Base-by-base conservation (phyloP, 768 basidiomycete species). In the Melanogaster broomeanus region DNA sequence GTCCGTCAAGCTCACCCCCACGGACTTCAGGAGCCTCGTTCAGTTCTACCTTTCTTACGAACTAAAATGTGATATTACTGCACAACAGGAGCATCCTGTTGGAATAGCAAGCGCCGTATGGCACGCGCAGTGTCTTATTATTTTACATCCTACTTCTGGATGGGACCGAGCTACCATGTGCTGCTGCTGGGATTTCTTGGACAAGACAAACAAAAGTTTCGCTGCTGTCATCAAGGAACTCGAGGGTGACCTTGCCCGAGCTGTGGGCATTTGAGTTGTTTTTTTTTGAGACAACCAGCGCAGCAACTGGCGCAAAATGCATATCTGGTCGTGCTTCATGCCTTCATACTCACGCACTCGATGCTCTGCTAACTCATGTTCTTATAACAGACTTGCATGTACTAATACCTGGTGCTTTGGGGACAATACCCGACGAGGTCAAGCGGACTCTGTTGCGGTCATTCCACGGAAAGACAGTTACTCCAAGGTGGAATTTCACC, bases 151-250 rank as follows among this genome's bases (percentile, higher is more conserved):
- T 0, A 84, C 87, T n/a, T 90, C 93, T 2, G 92, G 92, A 38
- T 98, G 90, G 85, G 85, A 97, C 72, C 77, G 96, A 50, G 64
- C 79, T 34, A 75, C 83, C 9, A 99, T 99, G 96, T 81, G 84
- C 49, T 77, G 83, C 37, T 98, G 94, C 64, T 98, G 94, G 95
- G 75, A 81, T 7, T 87, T 93, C 61, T 75, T 98, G 48, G 95
- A 98, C 77, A 50, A 77, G 71, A 95, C 94, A 4, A 93, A 90
- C 59, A 73, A 96, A 59, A 91, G 87, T 72, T 99, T 97, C 60
- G 79, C 93, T 0, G 84, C 88, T 1, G 96, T 99, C 55, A 93
- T 98, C 63, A 98, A 96, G 71, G 91, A 97, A 70, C 75, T 98
- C 4, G 94, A 99, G 25, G 96, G 94, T 1, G 96, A 98, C 66